These are phyloP conservation scores for Pleurostoma richardsiae DNA, from an alignment of 2,329 filamentous ascomycete species.

Conservation along the genomic window DNA sequence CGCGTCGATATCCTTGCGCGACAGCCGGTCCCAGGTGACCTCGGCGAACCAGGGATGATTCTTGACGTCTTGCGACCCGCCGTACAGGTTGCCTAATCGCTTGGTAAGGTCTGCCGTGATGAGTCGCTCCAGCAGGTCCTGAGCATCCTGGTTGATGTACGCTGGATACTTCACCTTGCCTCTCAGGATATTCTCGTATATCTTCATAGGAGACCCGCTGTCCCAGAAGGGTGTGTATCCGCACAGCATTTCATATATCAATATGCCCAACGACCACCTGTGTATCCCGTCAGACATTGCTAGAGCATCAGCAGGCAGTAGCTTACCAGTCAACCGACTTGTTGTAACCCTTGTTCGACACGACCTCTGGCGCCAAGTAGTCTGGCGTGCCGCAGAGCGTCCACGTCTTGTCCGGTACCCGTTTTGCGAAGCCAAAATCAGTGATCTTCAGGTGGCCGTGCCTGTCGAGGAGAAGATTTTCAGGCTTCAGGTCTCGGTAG, in stretches of 20 bases:
- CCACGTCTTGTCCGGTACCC: slow-evolving; percentile 98
- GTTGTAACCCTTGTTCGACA: slow-evolving; percentile 99
- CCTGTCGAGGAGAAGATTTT: slow-evolving; percentile 85
- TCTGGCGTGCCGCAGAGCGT: slow-evolving; percentile 96
- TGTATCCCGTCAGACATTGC: slow-evolving; percentile 4
- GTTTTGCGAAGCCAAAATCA: slow-evolving; percentile 98
- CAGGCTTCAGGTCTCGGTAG: slow-evolving; percentile 94
- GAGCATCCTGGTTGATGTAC: slow-evolving; percentile 91
- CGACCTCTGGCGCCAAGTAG: slow-evolving; percentile 94
- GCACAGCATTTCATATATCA: slow-evolving; percentile 99
- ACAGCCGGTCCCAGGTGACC: slow-evolving; percentile 93
- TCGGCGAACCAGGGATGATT: slow-evolving; percentile 94
- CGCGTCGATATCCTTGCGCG: slow-evolving; percentile 95
- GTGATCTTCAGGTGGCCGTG: slow-evolving; percentile 96
- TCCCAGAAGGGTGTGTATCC: slow-evolving; percentile 99
- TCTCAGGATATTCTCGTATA: slow-evolving; percentile 98
- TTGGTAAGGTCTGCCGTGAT: slow-evolving; percentile 96
- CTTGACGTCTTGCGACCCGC: slow-evolving; percentile 88
- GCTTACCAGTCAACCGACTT: slow-evolving; percentile 97
- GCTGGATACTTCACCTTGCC: slow-evolving; percentile 94
- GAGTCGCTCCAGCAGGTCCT: slow-evolving; percentile 84
- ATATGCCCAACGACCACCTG: slow-evolving; percentile 97
- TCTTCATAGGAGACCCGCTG: slow-evolving; percentile 94
- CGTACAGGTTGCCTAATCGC: slow-evolving; percentile 88
- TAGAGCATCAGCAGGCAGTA: slow-evolving; percentile 2